Base-by-base conservation (phyloP, 2,329 filamentous ascomycete species). In the Madurella fahalii region DNA sequence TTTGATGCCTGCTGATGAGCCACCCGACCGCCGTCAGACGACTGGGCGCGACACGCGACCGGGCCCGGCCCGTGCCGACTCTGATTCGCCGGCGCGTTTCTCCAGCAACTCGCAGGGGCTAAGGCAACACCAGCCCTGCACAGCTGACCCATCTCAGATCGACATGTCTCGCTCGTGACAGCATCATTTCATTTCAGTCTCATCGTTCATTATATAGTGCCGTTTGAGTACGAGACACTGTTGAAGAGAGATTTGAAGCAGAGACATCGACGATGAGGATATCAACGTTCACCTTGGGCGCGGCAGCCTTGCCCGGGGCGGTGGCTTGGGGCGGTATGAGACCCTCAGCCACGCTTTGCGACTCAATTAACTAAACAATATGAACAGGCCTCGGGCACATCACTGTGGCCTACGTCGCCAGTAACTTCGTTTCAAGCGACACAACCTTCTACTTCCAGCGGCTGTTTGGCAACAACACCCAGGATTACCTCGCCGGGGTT, bases 351-450 rank as follows among this genome's bases (percentile, higher is more conserved):
- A 41, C 20, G 31, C 31, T 32, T 18, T 13, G 40, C 15, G 5
- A 15, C 25, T 31, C 11, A 48, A 47, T 49, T 37, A 52, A 50
- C 55, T 62, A 45, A 62, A 52, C 32, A 50, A 42, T 13, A 25
- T 18, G 9, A 34, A n/a, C 55, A 82, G 80, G 79, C 58, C 75
- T 87, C 52, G 84, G 84, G 1, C 84, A 87, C 67, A 82, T 85
- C 64, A 83, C 84, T 4, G 79, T 85, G 8, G 84, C 82, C 41
- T 85, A 84, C 64, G 65, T 87, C 18, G 84, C 84, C 11, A 77
- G 75, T 61, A 77, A 77, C 64, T 81, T 86, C 62, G 81, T 87
- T 48, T 69, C 77, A 51, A 74, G 79, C 37, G 67, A 74, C 31
- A 87, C 84, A 13, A 72, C 80, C 18, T 58, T 70, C 40, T 81